Percentiles rank a stretch among this genome's conserved stretches.
phyloP scores from a whole-genome alignment of 179 eudicot species.

The Dionaea muscipula region DNA sequence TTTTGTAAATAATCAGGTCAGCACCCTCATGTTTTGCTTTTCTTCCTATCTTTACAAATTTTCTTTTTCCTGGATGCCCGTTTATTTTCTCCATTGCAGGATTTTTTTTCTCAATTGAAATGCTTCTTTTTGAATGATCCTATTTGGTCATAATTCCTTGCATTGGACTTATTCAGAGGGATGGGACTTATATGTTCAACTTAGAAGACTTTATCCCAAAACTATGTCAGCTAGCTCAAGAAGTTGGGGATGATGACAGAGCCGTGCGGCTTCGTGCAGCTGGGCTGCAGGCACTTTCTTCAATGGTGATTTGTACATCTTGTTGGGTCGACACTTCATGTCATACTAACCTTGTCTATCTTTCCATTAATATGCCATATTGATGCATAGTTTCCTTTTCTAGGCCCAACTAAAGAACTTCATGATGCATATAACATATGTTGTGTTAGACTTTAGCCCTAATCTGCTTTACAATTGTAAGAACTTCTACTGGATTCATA shows the following conservation, averaged over 20 bases:
- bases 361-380: not conserved
- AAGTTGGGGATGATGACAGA: slow-evolving; percentile 81
- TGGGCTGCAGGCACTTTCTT: slow-evolving; percentile 76
- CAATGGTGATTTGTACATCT: slow-evolving; percentile 50
- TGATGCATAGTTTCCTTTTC: too few species aligned
- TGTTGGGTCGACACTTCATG: not conserved
- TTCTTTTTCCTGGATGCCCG: too few species aligned
- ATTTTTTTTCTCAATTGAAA: not conserved
- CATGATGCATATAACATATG: too few species aligned
- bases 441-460: too few species aligned
- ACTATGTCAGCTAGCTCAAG: slow-evolving; percentile 81
- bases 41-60: slow-evolving; percentile 4
- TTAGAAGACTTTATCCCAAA: slow-evolving; percentile 83
- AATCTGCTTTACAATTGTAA: not conserved
- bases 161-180: slow-evolving; percentile 24
- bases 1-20: slow-evolving; percentile 90
- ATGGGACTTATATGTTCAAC: slow-evolving; percentile 69
- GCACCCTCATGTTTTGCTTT: not conserved
- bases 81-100: not conserved
- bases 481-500: not conserved
- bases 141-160: slow-evolving; percentile 5
- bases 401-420: too few species aligned
- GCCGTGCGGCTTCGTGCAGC: slow-evolving; percentile 60
- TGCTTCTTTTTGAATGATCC: not conserved
- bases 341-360: not conserved